Base-by-base conservation (phyloP, 2,329 filamentous ascomycete genomes). In the Colletotrichum sp. region DNA sequence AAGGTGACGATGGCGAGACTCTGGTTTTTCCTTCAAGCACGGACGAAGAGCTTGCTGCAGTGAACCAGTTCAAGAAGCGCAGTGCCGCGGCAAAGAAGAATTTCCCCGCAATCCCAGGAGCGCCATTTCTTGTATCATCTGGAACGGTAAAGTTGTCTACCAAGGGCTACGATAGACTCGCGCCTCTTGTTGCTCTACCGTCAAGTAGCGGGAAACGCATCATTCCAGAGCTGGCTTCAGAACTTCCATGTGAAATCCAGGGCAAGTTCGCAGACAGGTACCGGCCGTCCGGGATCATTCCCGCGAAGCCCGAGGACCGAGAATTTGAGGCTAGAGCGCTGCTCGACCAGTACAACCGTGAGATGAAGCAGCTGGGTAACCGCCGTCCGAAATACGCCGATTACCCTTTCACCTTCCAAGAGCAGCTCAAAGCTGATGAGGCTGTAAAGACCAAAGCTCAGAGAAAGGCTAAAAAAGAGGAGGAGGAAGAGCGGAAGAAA, bases 341-440 rank as follows among this genome's bases (percentile, higher is more conserved):
- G 4, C 78, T 88, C 27, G 84, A 86, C 55, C 83, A 86, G 36
- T 88, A 85, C 76, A 85, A 87, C 55, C 82, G 79, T 55, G 82
- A 84, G 11, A 88, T 88, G 86, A 84, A 81, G 66, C 79, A 78
- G 4, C 77, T 88, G 60, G 86, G 86, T 19, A 86, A 86, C 78
- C 82, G 85, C 27, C 83, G 86, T 25, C 86, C 86, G 3, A 88
- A 88, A 73, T 88, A 88, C 72, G 87, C 86, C 6, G 86, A 88
- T 70, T 88, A 88, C 78, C 86, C 86, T 27, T 77, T 75, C 25
- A 71, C 75, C 6, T 87, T 88, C 73, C 87, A 88, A 72, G 86
- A 88, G 74, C 86, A 87, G 76, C 82, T 88, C 15, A 87, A 87
- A 71, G 84, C 86, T 6, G 86, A 88, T 48, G 86, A 88, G 72